phyloP scores from a whole-genome alignment of 192 early-diverging fungal genomes.

The Backusella liffmaniae region DNA sequence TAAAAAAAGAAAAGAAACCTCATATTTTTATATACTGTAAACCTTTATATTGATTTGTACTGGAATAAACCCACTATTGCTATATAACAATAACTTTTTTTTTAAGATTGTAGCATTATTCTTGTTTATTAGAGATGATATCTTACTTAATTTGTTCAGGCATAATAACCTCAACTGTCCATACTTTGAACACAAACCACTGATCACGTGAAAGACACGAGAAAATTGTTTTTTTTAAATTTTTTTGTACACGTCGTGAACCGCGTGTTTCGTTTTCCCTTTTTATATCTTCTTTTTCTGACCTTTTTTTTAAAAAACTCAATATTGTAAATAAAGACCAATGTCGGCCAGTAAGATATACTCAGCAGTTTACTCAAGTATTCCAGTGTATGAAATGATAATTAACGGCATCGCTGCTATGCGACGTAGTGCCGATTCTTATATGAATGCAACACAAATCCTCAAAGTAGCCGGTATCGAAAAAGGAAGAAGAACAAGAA shows the following conservation, averaged over 20 bases:
- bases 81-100: too few relatives aligned
- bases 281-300: not conserved
- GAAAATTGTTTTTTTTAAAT: not conserved
- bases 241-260: not conserved
- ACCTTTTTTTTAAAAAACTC: not conserved
- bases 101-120: too few relatives aligned
- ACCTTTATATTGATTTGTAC: too few relatives aligned
- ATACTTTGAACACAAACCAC: too few relatives aligned
- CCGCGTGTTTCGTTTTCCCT: not conserved
- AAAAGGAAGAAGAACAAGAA: conserved; percentile 83
- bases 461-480: conserved; percentile 88
- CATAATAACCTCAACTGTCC: too few relatives aligned
- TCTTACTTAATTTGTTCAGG: too few relatives aligned
- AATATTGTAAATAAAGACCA: not conserved
- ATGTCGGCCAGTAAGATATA: conserved; percentile 37
- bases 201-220: not conserved
- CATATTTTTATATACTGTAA: too few relatives aligned
- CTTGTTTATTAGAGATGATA: too few relatives aligned
- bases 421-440: conserved; percentile 77
- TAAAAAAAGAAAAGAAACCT: too few relatives aligned
- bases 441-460: conserved; percentile 91
- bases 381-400: conserved; percentile 79
- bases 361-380: conserved; percentile 60
- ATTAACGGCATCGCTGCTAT: conserved; percentile 73
- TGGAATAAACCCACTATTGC: too few relatives aligned